A percentile compares a stretch with the other conserved stretches of the same genome.
phyloP scores from a whole-genome alignment of 805 yeast species.

The Starmera pachycereana region DNA sequence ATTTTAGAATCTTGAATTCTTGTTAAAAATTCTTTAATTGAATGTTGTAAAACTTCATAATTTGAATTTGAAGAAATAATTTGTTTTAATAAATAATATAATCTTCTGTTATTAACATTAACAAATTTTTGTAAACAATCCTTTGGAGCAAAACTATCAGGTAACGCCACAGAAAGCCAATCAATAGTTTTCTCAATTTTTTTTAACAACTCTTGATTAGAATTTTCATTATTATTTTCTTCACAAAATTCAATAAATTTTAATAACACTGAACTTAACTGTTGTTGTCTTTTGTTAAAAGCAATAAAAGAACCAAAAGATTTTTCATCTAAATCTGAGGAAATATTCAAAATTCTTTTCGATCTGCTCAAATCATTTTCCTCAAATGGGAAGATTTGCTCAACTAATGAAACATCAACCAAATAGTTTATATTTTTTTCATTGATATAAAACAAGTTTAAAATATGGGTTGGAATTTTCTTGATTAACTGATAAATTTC shows the following conservation, averaged over 20 bases:
- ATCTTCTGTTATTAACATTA: slow-evolving; percentile 46
- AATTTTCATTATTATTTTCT: slow-evolving; percentile 23
- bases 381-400: slow-evolving; percentile 49
- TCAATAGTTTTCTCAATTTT: slow-evolving; percentile 45
- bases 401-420: slow-evolving; percentile 54
- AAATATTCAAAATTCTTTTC: slow-evolving; percentile 38
- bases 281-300: slow-evolving; percentile 57
- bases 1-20: slow-evolving; percentile 45
- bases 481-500: slow-evolving; percentile 21
- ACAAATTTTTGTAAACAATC: slow-evolving; percentile 43
- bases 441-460: slow-evolving; percentile 65
- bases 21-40: slow-evolving; percentile 51
- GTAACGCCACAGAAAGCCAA: slow-evolving; percentile 52
- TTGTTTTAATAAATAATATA: slow-evolving; percentile 41
- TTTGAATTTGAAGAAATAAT: slow-evolving; percentile 50
- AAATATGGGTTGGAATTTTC: slow-evolving; percentile 52
- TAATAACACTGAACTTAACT: slow-evolving; percentile 39
- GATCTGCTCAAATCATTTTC: slow-evolving; percentile 37
- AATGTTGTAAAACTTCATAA: slow-evolving; percentile 45
- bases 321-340: slow-evolving; percentile 40
- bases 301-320: slow-evolving; percentile 60
- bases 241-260: slow-evolving; percentile 43
- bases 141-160: slow-evolving; percentile 39
- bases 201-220: slow-evolving; percentile 13
- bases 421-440: slow-evolving; percentile 53